Evolutionary conservation across 2,329 filamentous ascomycete genomes (phyloP).

Genomic region (Leptographium wingfieldii): DNA sequence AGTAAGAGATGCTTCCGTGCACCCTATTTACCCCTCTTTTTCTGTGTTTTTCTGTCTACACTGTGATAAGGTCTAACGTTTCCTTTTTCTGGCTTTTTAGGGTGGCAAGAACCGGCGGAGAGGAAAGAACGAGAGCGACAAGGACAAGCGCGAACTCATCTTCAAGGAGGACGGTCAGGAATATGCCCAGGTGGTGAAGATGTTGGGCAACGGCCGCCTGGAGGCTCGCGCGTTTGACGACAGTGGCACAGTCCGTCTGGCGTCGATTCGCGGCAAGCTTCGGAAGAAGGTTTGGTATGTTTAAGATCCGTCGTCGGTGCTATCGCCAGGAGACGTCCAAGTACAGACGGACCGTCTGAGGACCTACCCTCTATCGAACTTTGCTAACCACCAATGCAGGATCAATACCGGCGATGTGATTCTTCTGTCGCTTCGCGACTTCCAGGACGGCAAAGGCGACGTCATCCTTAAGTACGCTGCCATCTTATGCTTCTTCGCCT

Average conservation of each 20-base stretch:
- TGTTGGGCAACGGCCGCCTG: slow-evolving; percentile 55
- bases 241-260: slow-evolving; percentile 67
- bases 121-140: slow-evolving; percentile 99
- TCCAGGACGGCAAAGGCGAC: slow-evolving; percentile 83
- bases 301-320: slow-evolving; percentile 60
- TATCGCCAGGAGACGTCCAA: not conserved
- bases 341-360: not conserved
- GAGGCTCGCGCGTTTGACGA: slow-evolving; percentile 90
- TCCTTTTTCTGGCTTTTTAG: slow-evolving; percentile 21
- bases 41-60: not conserved
- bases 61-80: slow-evolving; percentile 21
- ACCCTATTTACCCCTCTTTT: slow-evolving; percentile 2
- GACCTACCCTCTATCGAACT: not conserved
- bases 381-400: not conserved
- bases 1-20: slow-evolving; percentile 30
- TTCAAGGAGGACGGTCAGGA: slow-evolving; percentile 96
- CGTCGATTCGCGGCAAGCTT: slow-evolving; percentile 71
- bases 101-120: slow-evolving; percentile 94
- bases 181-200: slow-evolving; percentile 57
- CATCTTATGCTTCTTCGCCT: not conserved
- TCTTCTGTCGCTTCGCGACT: slow-evolving; percentile 66
- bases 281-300: slow-evolving; percentile 88
- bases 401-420: slow-evolving; percentile 88
- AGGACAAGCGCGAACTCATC: slow-evolving; percentile 95
- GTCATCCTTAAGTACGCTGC: slow-evolving; percentile 67